Evolutionary conservation across 2,329 filamentous ascomycete genomes (phyloP).

Genomic region (Fusarium oligoseptatum): DNA sequence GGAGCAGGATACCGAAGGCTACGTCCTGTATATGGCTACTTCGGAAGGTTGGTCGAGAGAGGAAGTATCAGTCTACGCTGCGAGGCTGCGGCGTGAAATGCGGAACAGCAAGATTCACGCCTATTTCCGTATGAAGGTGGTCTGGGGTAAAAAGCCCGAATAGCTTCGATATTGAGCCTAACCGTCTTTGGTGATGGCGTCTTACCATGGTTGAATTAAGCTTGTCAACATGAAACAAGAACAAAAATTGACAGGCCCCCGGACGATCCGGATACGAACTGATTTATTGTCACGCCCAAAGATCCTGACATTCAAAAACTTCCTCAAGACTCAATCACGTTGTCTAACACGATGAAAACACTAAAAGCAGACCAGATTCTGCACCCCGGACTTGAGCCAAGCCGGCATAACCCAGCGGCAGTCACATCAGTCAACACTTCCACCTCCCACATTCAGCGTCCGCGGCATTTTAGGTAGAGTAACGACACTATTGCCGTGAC

Average conservation of each 20-base stretch:
- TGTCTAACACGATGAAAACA: background rate
- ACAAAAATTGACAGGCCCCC: background rate
- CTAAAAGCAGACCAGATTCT: background rate
- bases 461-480: background rate
- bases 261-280: background rate
- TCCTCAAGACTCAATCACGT: background rate
- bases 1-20: slow-evolving; percentile 1
- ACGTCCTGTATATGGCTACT: slow-evolving; percentile 4
- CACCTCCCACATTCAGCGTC: background rate
- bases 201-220: background rate
- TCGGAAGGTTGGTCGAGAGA: background rate
- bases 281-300: background rate
- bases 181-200: background rate
- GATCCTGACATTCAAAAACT: background rate
- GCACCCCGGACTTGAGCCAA: background rate
- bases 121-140: background rate
- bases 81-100: background rate
- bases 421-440: background rate
- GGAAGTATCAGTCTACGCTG: background rate
- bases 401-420: background rate
- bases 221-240: background rate
- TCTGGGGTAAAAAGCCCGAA: background rate
- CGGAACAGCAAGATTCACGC: slow-evolving; percentile 1
- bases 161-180: background rate
- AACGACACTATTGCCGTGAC: background rate